Percentiles rank a stretch among this genome's conserved stretches.
phyloP scores from a whole-genome alignment of 1,139 yeast species.

The Meyerozyma carpophila region DNA sequence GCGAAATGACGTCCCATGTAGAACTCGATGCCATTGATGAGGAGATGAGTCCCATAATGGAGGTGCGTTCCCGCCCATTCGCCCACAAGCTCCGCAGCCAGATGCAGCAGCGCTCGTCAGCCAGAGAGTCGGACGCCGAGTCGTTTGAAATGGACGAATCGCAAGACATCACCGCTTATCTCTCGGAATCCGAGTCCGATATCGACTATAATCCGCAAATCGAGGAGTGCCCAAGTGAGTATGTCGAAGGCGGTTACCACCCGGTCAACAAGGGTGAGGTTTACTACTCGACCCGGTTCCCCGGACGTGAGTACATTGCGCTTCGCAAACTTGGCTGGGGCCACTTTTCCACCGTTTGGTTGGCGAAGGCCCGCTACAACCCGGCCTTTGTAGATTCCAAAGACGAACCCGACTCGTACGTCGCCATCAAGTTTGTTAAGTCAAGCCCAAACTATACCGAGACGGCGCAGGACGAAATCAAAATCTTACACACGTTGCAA shows the following conservation, averaged over 20 bases:
- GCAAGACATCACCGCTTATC: background rate
- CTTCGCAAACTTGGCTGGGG: conserved; percentile 90
- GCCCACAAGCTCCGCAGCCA: background rate
- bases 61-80: background rate
- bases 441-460: conserved; percentile 74
- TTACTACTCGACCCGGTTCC: conserved; percentile 44
- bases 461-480: conserved; percentile 83
- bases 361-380: conserved; percentile 40
- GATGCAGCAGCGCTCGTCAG: background rate
- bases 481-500: conserved; percentile 46
- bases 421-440: conserved; percentile 80
- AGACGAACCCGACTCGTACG: conserved; percentile 26
- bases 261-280: conserved; percentile 76
- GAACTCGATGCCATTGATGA: conserved; percentile 5
- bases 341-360: conserved; percentile 86
- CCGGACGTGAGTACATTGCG: conserved; percentile 42
- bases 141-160: background rate
- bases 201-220: conserved; percentile 30
- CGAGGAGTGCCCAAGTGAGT: conserved; percentile 69
- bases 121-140: background rate
- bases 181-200: conserved; percentile 1
- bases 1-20: conserved; percentile 33
- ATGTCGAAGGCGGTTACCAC: conserved; percentile 81
- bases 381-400: background rate
- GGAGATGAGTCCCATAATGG: background rate